Conservation (phyloP, 192 early-diverging fungal genomes). For the Backusella luteola region DNA sequence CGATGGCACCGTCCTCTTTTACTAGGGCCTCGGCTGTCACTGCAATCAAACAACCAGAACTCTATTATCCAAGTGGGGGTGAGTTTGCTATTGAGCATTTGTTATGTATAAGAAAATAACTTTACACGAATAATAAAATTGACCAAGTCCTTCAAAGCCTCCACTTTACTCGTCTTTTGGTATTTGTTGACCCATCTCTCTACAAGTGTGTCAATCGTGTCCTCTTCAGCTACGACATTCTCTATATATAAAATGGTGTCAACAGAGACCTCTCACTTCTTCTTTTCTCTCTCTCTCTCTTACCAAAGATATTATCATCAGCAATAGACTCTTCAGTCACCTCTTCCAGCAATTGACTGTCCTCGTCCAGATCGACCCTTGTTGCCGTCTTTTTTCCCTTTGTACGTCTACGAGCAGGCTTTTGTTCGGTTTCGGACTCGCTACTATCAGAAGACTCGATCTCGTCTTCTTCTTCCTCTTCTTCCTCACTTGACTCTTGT, state of each 20-base stretch:
- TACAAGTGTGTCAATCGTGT: constrained; percentile 59
- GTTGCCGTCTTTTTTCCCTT: neutral
- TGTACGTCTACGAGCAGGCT: neutral
- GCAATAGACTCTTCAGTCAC: constrained; percentile 10
- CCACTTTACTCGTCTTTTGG: constrained; percentile 44
- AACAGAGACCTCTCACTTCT: neutral
- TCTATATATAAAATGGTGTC: constrained; percentile 5
- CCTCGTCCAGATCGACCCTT: neutral
- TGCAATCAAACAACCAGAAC: constrained; percentile 53
- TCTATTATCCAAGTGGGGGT: constrained; percentile 32
- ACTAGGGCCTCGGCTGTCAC: constrained; percentile 44
- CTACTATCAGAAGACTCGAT: constrained; percentile 22
- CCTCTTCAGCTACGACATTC: constrained; percentile 46
- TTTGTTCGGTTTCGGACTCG: constrained; percentile 3
- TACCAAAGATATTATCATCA: neutral
- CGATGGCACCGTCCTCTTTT: constrained; percentile 56
- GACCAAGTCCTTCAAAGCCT: constrained; percentile 66
- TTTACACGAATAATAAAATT: constrained; percentile 70
- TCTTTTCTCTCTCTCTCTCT: neutral
- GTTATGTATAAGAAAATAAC: constrained; percentile 10
- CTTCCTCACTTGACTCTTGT: constrained; percentile 7
- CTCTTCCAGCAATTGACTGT: constrained; percentile 20
- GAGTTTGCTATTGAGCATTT: neutral
- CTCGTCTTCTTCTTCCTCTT: constrained; percentile 15
- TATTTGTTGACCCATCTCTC: constrained; percentile 74